Evolutionary conservation across 331 rosid genomes (phyloP), one percentile per base, ranked within the genome.

Genomic region (Acacia pycnantha): DNA sequence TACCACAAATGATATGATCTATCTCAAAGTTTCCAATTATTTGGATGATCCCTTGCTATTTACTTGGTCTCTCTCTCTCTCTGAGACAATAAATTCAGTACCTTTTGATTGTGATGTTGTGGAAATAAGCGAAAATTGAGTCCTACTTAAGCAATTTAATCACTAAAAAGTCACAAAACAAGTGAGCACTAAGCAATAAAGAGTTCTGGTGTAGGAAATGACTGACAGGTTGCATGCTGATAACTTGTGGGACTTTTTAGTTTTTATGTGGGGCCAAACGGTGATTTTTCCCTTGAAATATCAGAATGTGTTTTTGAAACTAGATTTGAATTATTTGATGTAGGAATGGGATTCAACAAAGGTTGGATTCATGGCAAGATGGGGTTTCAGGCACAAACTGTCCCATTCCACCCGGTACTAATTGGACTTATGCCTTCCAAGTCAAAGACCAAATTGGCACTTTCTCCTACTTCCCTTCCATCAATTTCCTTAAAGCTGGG

Each of bases 281-380:
- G n/a, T 16, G 6, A 13, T 47, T 47, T 46, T 47, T 13, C 51
- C 56, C 56, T 53, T 74, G 65, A 59, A 44, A 26, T 41, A 65
- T 2, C n/a, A 64, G 10, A 14, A 64, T 31, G 21, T 65, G 22
- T 64, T 29, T 2, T 29, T 64, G 70, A 65, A 16, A 14, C 24
- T 18, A 9, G 8, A 9, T 37, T 35, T 41, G 13, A 37, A 37
- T 67, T 67, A 35, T 67, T 37, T 88, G 71, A n/a, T 77, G 76
- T 74, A 95, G 98, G 99, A 93, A 95, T 91, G 98, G 97, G 18
- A 92, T 95, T 70, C 90, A 93, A 3, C 95, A 96, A 86, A 88
- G 97, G 88, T 86, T 88, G 59, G 84, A 93, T 81, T 93, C 98
- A 79, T 93, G 97, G 99, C 94, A 96, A 89, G 97, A 96, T 87